phyloP scores from a whole-genome alignment of 352 stramenopile genomes.

The Halophytophthora batemanensis region DNA sequence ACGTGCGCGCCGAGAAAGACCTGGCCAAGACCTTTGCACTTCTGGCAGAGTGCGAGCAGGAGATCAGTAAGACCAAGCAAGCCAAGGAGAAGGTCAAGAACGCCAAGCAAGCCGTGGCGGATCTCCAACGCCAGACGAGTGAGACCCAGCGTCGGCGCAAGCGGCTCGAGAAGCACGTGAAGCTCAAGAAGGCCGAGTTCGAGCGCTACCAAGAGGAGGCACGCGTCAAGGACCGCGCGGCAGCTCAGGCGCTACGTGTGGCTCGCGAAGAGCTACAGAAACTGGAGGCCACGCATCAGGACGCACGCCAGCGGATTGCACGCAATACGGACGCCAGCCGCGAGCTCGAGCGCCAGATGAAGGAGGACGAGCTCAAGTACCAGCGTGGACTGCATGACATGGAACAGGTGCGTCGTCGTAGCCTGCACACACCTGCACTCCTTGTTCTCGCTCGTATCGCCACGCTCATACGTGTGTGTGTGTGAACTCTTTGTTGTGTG shows the following conservation, averaged over 20 bases:
- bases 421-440: no score
- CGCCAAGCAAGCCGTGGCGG: constrained; percentile 44
- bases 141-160: constrained; percentile 68
- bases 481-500: no score
- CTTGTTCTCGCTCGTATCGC: no score
- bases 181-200: constrained; percentile 71
- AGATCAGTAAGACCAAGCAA: constrained; percentile 64
- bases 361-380: constrained; percentile 60
- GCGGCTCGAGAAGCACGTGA: constrained; percentile 63
- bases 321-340: constrained; percentile 46
- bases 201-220: constrained; percentile 65
- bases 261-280: constrained; percentile 56
- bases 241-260: constrained; percentile 46
- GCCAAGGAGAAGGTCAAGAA: constrained; percentile 72
- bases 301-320: constrained; percentile 51
- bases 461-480: no score
- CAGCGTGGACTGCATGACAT: constrained; percentile 65
- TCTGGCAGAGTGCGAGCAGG: constrained; percentile 58
- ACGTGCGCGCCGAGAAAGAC: constrained; percentile 68
- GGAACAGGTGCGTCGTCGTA: constrained; percentile 62
- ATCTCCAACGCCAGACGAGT: constrained; percentile 40
- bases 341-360: constrained; percentile 64
- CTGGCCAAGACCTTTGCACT: constrained; percentile 57
- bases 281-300: constrained; percentile 42
- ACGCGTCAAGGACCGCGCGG: constrained; percentile 56